phyloP scores from a whole-genome alignment of 345 rosid species.

The Odontarrhena argentea region DNA sequence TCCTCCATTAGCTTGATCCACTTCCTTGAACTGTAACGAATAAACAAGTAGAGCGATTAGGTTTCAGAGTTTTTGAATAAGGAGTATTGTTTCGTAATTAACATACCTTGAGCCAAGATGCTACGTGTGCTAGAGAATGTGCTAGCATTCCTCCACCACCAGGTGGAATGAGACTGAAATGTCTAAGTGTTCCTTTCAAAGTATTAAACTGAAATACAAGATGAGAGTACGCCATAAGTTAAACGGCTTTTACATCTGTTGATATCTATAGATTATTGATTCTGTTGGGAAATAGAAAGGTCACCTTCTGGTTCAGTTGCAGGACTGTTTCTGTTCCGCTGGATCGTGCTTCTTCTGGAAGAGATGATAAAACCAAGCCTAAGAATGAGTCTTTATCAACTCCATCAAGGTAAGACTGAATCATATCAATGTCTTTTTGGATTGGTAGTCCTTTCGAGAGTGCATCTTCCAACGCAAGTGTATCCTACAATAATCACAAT shows the following conservation, averaged over 20 bases:
- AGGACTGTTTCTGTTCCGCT: constrained; percentile 71
- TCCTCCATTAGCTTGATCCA: constrained; percentile 64
- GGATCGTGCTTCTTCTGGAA: constrained; percentile 81
- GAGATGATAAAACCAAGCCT: constrained; percentile 78
- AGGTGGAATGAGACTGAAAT: constrained; percentile 84
- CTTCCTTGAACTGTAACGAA: constrained; percentile 61
- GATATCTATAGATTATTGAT: constrained; percentile 9
- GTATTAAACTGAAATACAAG: constrained; percentile 61
- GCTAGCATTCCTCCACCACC: constrained; percentile 90
- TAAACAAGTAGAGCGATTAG: not conserved
- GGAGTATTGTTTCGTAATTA: constrained; percentile 21
- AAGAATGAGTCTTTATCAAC: constrained; percentile 68
- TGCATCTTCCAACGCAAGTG: constrained; percentile 86
- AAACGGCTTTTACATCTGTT: not conserved
- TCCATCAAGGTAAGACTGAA: constrained; percentile 65
- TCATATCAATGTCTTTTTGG: constrained; percentile 70
- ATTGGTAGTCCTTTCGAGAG: constrained; percentile 88
- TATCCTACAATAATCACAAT: constrained; percentile 57
- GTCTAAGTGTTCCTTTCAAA: constrained; percentile 78
- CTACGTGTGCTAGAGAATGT: constrained; percentile 73
- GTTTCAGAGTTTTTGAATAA: not conserved
- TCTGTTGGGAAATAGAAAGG: constrained; percentile 16
- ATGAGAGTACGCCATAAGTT: not conserved
- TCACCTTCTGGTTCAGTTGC: constrained; percentile 81
- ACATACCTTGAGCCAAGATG: constrained; percentile 84